A percentile compares a stretch with the other conserved stretches of the same genome.
These are phyloP conservation scores for Citropsis articulata DNA, from an alignment of 345 rosid species.

Conservation along the genomic window DNA sequence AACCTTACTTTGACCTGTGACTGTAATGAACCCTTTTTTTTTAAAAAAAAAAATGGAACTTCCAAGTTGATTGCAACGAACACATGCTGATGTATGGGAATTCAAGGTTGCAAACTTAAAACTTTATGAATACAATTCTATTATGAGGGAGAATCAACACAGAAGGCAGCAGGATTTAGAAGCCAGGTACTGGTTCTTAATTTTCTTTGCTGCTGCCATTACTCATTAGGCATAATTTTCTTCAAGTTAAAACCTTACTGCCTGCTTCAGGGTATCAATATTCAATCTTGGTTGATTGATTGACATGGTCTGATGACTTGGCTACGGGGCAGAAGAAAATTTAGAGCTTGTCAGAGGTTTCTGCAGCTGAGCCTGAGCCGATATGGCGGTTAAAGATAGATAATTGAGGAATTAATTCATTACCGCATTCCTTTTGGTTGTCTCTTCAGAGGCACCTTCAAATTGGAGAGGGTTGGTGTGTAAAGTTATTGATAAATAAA, in stretches of 20 bases:
- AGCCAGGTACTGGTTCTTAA: neutral
- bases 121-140: no score
- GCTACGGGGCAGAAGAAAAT: neutral
- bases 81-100: constrained; percentile 16
- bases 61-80: neutral
- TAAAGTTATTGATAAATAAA: neutral
- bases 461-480: neutral
- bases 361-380: neutral
- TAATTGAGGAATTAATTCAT: neutral
- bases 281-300: neutral
- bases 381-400: no score
- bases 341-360: neutral
- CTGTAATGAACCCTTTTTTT: neutral
- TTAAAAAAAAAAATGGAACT: neutral
- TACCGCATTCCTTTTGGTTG: neutral
- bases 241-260: neutral
- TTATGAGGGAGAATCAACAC: no score
- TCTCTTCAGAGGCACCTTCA: neutral
- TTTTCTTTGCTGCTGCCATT: neutral
- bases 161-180: constrained; percentile 53
- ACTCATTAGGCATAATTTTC: neutral
- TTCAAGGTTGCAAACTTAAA: constrained; percentile 35
- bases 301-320: neutral
- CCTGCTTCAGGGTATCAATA: neutral
- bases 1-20: neutral